Conservation (phyloP, 2,329 filamentous ascomycete species). For the Trichoderma cornu-damae region DNA sequence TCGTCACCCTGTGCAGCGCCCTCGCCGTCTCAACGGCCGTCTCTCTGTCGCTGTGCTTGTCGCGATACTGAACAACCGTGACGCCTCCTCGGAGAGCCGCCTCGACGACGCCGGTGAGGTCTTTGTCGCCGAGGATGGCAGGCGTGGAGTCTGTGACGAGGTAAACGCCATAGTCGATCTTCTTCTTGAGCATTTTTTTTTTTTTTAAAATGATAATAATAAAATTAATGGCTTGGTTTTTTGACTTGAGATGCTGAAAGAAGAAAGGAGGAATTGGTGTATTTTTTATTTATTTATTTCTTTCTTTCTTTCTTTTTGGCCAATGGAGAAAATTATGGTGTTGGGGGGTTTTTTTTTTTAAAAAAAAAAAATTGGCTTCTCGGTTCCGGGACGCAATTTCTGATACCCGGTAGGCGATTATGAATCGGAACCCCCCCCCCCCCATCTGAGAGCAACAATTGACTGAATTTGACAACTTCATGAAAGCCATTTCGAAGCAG, state of each 20-base stretch:
- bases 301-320: no score
- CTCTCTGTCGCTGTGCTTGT: constrained; percentile 75
- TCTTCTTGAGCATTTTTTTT: constrained; percentile 21
- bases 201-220: not conserved
- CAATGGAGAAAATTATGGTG: no score
- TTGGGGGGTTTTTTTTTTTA: no score
- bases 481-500: constrained; percentile 4
- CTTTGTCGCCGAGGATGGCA: constrained; percentile 66
- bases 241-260: no score
- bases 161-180: constrained; percentile 75
- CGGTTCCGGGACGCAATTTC: not conserved
- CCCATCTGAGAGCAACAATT: not conserved
- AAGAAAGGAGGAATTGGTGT: not conserved
- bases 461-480: no score
- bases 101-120: constrained; percentile 69
- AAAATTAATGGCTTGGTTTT: not conserved
- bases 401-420: constrained; percentile 11
- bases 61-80: constrained; percentile 82
- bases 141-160: constrained; percentile 92
- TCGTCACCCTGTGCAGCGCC: constrained; percentile 66
- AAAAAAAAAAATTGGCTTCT: no score
- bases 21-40: constrained; percentile 65
- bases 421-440: no score
- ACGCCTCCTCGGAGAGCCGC: constrained; percentile 73
- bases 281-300: no score